These are phyloP conservation scores for Cucurbita pepo DNA, from an alignment of 306 rosid genomes.

Conservation along the genomic window DNA sequence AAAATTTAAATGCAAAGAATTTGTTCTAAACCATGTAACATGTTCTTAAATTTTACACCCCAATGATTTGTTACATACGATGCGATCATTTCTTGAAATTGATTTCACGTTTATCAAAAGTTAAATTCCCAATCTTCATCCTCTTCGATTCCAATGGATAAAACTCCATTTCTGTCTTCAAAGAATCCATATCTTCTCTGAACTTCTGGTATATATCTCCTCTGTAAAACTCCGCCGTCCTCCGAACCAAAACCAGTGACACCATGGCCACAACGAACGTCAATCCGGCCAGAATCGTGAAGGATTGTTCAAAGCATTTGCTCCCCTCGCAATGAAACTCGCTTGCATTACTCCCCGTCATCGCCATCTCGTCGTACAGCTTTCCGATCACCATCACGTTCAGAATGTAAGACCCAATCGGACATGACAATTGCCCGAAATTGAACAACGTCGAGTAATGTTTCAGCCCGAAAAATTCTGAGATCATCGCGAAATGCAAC, in stretches of 20 bases:
- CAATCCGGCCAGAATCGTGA: background rate
- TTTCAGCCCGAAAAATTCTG: background rate
- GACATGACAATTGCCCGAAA: background rate
- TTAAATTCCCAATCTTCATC: background rate
- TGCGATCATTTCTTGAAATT: background rate
- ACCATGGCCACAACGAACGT: background rate
- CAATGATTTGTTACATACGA: too few species aligned
- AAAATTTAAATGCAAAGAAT: too few species aligned
- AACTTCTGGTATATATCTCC: slow-evolving; percentile 14
- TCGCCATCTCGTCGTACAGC: slow-evolving; percentile 5
- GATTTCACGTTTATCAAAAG: background rate
- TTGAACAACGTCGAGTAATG: background rate
- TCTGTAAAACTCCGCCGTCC: slow-evolving; percentile 1
- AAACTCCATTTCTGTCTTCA: background rate
- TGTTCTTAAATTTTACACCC: too few species aligned
- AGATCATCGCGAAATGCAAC: slow-evolving; percentile 5
- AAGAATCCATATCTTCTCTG: slow-evolving; percentile 1
- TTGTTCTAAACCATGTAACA: too few species aligned
- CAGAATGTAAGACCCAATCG: slow-evolving; percentile 3
- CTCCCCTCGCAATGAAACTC: too few species aligned
- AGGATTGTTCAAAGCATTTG: background rate
- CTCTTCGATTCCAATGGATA: background rate
- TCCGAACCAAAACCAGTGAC: background rate
- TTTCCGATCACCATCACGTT: slow-evolving; percentile 9
- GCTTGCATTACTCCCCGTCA: too few species aligned